These are phyloP conservation scores for Aegilops umbellulata DNA, from an alignment of 176 grass and related monocot species.

Conservation along the genomic window DNA sequence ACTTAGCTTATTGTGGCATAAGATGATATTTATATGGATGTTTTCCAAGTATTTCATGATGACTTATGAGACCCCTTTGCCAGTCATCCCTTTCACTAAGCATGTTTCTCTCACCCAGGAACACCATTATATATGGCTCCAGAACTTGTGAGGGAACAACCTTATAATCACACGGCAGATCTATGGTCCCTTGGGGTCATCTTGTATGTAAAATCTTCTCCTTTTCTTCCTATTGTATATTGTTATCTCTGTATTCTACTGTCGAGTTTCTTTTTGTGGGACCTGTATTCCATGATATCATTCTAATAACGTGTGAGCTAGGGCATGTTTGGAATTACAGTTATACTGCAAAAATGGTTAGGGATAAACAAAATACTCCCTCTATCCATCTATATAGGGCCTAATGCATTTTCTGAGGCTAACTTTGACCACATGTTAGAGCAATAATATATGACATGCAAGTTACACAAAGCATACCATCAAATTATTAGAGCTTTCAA, in stretches of 20 bases:
- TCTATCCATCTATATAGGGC: too few relatives aligned
- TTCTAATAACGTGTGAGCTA: background rate
- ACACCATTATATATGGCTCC: slow-evolving; percentile 99
- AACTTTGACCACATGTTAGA: too few relatives aligned
- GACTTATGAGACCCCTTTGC: background rate
- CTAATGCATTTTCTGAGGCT: too few relatives aligned
- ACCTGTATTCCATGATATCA: background rate
- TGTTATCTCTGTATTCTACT: slow-evolving; percentile 5
- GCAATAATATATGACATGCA: too few relatives aligned
- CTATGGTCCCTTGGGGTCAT: slow-evolving; percentile 98
- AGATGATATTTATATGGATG: background rate
- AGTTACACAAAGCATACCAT: too few relatives aligned
- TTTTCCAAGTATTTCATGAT: background rate
- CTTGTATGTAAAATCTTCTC: slow-evolving; percentile 57
- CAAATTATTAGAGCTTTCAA: too few relatives aligned
- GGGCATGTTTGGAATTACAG: background rate
- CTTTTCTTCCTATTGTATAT: background rate
- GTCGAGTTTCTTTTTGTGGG: background rate
- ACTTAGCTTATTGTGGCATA: slow-evolving; percentile 15
- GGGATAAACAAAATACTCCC: background rate
- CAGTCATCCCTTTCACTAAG: slow-evolving; percentile 11
- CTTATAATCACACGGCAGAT: slow-evolving; percentile 95
- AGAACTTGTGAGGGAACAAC: slow-evolving; percentile 95
- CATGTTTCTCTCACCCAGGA: slow-evolving; percentile 45
- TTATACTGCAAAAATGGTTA: background rate